Conservation (phyloP, 1,284 basidiomycete species). For the Irpex sp. region DNA sequence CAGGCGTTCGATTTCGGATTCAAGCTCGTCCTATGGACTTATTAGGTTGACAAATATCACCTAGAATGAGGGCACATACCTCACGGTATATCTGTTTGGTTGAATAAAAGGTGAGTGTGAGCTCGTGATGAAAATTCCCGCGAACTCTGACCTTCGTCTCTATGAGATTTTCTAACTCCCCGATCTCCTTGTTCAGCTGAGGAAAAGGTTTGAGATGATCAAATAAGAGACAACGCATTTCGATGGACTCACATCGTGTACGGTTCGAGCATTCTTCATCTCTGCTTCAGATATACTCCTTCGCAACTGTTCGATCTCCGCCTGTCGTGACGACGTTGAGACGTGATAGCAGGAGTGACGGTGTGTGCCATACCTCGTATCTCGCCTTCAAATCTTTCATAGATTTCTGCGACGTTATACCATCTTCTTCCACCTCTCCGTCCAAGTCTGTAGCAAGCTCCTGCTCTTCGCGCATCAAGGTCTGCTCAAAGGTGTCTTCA, state of each 20-base stretch:
- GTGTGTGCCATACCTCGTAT: constrained; percentile 42
- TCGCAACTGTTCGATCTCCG: constrained; percentile 65
- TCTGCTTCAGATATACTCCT: constrained; percentile 68
- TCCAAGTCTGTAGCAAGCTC: constrained; percentile 32
- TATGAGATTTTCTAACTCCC: constrained; percentile 84
- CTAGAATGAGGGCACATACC: constrained; percentile 29
- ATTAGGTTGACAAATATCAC: background rate
- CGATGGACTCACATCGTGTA: constrained; percentile 59
- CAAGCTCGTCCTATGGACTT: constrained; percentile 72
- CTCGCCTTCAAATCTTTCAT: constrained; percentile 49
- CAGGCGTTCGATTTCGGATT: constrained; percentile 76
- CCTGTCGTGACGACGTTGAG: constrained; percentile 31
- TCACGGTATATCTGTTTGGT: constrained; percentile 80
- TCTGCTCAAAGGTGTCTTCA: constrained; percentile 74
- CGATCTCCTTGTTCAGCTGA: constrained; percentile 87
- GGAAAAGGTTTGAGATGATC: background rate
- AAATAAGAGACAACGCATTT: background rate
- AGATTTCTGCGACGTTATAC: constrained; percentile 35
- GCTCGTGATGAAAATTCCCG: background rate
- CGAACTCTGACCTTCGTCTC: constrained; percentile 71
- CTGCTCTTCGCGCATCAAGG: constrained; percentile 48
- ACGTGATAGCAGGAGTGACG: background rate
- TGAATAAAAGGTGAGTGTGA: background rate
- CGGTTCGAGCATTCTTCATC: constrained; percentile 65
- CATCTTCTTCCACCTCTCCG: constrained; percentile 26